A percentile compares a stretch with the other conserved stretches of the same genome.
Conservation (phyloP, 768 basidiomycete genomes). For the Pleurotus citrinopileatus region DNA sequence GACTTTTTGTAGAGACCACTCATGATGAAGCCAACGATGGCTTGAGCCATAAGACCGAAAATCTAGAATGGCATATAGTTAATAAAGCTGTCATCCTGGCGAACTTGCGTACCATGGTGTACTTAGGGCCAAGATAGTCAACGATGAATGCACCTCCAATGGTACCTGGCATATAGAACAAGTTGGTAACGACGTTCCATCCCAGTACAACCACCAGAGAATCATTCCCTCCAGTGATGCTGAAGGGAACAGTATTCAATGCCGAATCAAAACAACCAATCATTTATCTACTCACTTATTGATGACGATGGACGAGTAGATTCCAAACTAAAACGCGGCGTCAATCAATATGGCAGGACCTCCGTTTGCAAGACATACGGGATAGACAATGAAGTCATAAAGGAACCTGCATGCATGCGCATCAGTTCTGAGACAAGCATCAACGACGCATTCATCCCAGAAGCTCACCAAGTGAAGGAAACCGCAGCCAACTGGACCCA, state of each 20-base stretch:
- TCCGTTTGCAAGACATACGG: slow-evolving; percentile 47
- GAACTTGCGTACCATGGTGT: slow-evolving; percentile 57
- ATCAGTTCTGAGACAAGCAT: not conserved
- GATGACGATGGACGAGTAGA: slow-evolving; percentile 79
- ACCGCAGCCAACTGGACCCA: slow-evolving; percentile 74
- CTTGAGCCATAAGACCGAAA: slow-evolving; percentile 61
- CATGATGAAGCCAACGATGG: slow-evolving; percentile 85
- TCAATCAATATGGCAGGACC: slow-evolving; percentile 10
- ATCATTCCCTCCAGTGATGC: slow-evolving; percentile 52
- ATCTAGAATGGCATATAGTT: slow-evolving; percentile 41
- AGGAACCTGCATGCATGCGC: slow-evolving; percentile 50
- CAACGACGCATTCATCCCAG: not conserved
- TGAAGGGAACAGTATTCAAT: slow-evolving; percentile 21
- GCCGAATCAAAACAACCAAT: not conserved
- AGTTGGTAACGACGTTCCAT: slow-evolving; percentile 81
- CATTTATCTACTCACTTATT: slow-evolving; percentile 41
- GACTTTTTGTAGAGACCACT: slow-evolving; percentile 70
- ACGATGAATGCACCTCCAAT: slow-evolving; percentile 72
- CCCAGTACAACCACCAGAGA: slow-evolving; percentile 68
- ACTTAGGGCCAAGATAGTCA: slow-evolving; percentile 74
- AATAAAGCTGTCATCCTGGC: not conserved
- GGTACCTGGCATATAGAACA: slow-evolving; percentile 49
- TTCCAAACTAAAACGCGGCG: slow-evolving; percentile 53
- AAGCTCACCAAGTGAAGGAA: slow-evolving; percentile 65
- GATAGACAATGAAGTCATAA: slow-evolving; percentile 79